Evolutionary conservation across 805 yeast species (phyloP), one percentile per base, ranked within the genome.

Genomic region (Kazachstania viticola): DNA sequence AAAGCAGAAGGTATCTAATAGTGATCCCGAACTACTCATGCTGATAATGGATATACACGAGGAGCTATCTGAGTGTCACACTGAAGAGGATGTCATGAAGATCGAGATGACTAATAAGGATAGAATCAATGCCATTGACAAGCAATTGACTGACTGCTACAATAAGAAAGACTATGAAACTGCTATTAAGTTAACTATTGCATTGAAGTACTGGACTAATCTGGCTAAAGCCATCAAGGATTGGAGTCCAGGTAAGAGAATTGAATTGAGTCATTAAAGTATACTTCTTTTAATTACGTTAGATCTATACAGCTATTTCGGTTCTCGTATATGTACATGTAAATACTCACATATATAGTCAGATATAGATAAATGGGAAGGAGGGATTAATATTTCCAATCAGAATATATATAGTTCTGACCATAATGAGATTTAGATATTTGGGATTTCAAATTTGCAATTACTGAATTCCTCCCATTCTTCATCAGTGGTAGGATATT

Each of bases 21-120:
- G 56, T 30, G 71, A 73, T 37, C 73, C 76, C 35, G 67, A 61
- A 12, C 59, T 82, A 48, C 58, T 88, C 25, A 71, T 83, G 77
- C 72, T 73, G 27, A 79, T 88, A 15, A 62, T 88, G 57, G 93
- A 84, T 41, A 73, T 83, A 4, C 91, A 87, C 51, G 98, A 88
- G 54, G 69, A 72, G 26, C 60, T 87, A 35, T 93, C 82, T 38
- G 73, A 73, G 41, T 76, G 83, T 4, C 59, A 62, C 1, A 58
- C 56, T 32, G 79, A 72, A 31, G 58, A 64, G 3, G 94, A 82
- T 29, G 61, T 82, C 21, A 66, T 56, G 1, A 54, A 44, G 0
- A 48, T 84, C 25, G 63, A 67, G 19, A 46, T 40, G 8, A 79
- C 73, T 35, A 85, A 84, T 44, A 67, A 73, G 21, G 51, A 40